Base-by-base conservation (phyloP, 2,329 filamentous ascomycete genomes). In the Coniella lustricola region DNA sequence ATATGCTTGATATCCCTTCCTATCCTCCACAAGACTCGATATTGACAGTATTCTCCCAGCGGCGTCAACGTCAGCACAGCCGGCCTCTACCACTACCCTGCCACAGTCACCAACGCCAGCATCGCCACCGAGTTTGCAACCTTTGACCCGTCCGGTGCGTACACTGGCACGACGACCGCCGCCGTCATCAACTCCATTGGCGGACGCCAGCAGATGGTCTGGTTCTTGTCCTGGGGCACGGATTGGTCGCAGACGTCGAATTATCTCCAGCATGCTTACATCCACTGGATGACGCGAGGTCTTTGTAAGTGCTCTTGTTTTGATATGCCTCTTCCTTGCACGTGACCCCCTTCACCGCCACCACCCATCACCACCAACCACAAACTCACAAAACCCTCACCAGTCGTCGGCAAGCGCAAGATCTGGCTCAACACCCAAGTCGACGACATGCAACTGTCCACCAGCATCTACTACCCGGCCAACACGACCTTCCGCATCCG, bases 231-330 rank as follows among this genome's bases (percentile, higher is more conserved):
- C 13, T 80, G 76, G 44, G 66, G 65, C 12, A 64, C 64, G 17
- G 64, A 66, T 43, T 70, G 67, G 68, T 64, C 60, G 51, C 55
- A 70, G 12, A 73, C 77, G 2, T 78, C 75, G 56, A 80, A 72
- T 60, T 79, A 72, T 56, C 61, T 81, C 42, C 78, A 82, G 62
- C 79, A 83, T 62, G 69, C 78, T 9, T 81, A 75, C 71, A 81
- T 83, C 51, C 73, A 73, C 55, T 83, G 78, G 79, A 60, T 79
- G 31, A 82, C 79, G 4, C 71, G 77, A 52, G 79, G 79, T 33
- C 61, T 82, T 8, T 76, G 25, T 29, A 29, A 10, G 25, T 29
- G n/a, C n/a, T 29, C 25, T 29, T 29, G 5, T 29, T 29, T 5
- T 29, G 5, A 5, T 29, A 5, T 29, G 5, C 25, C 25, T 10